Base-by-base conservation (phyloP, 495 filamentous ascomycete species). In the Halenospora varia region DNA sequence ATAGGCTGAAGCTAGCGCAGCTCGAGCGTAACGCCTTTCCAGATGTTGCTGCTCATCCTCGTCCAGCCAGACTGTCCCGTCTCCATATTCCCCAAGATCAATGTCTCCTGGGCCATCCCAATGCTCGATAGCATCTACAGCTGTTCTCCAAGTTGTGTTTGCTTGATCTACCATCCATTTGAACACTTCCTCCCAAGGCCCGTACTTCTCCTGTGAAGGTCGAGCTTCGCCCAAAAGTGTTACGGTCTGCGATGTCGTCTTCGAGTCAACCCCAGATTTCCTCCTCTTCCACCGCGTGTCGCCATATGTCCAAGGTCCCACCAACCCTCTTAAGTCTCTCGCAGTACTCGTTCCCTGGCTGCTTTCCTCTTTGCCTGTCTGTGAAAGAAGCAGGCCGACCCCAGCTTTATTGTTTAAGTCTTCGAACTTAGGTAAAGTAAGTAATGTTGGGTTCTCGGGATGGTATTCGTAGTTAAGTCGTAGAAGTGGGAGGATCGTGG, bases 401-500 rank as follows among this genome's bases (percentile, higher is more conserved):
- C 84, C 89, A 25, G 81, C 76, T 51, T 73, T 70, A 45, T 80
- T 83, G 48, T 84, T 82, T 44, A 94, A 64, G 0, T 73, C 74
- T 52, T 89, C 83, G 59, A 90, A 87, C 0, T 65, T 70, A 17
- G 75, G 71, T 18, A 95, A 71, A 2, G 84, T 83, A 29, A 83
- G 72, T 8, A 72, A 62, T 11, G 75, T 71, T 13, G 77, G 78
- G 10, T 79, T 76, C 25, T 80, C 69, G 0, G 88, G 82, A 59
- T 96, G 88, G 65, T 90, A 94, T 74, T 94, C 90, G 67, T 88
- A 88, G 63, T 88, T 88, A n/a, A 91, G 76, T 51, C 92, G 81
- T 15, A 93, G 72, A 1, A 96, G 75, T 0, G 92, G 92, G 20
- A 97, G 74, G 18, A 95, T 75, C 18, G 78, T 85, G 1, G 91